Conservation (phyloP, 2,329 filamentous ascomycete species). For the Uncinocarpus reesii region DNA sequence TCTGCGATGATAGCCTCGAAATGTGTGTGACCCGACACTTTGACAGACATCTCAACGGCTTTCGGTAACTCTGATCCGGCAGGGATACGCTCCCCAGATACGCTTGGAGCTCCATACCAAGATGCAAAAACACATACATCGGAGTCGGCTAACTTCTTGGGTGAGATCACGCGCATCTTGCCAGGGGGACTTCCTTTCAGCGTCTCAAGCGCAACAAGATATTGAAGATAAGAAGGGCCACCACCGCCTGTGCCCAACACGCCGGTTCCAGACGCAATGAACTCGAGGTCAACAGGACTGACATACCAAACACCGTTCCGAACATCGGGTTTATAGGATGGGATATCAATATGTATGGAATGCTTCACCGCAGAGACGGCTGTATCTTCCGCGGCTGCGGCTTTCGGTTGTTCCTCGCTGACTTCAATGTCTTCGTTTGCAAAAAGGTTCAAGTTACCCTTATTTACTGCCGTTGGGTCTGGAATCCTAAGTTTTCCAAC, state of each 20-base stretch:
- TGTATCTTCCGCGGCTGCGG: slow-evolving; percentile 8
- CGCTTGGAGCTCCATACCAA: slow-evolving; percentile 36
- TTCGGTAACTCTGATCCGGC: slow-evolving; percentile 22
- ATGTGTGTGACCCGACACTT: slow-evolving; percentile 25
- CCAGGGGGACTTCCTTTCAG: slow-evolving; percentile 27
- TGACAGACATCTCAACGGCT: slow-evolving; percentile 32
- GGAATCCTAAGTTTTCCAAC: slow-evolving; percentile 35
- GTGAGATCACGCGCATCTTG: slow-evolving; percentile 36
- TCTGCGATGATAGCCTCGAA: slow-evolving; percentile 30
- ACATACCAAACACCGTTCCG: slow-evolving; percentile 29
- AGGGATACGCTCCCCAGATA: slow-evolving; percentile 22
- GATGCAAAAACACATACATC: slow-evolving; percentile 37
- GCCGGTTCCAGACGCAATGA: slow-evolving; percentile 31
- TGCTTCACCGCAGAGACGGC: slow-evolving; percentile 13
- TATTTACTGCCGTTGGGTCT: neutral
- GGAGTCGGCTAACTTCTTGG: slow-evolving; percentile 30
- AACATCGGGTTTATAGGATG: slow-evolving; percentile 27
- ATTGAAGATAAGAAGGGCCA: slow-evolving; percentile 38
- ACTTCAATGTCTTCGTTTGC: slow-evolving; percentile 6
- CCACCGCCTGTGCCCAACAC: slow-evolving; percentile 34
- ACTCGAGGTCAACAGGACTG: slow-evolving; percentile 29
- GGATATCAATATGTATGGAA: slow-evolving; percentile 21
- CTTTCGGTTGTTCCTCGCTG: slow-evolving; percentile 14
- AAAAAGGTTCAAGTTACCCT: neutral
- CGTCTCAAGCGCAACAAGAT: slow-evolving; percentile 35